phyloP scores from a whole-genome alignment of 805 yeast genomes.

The Metschnikowia continentalis region DNA sequence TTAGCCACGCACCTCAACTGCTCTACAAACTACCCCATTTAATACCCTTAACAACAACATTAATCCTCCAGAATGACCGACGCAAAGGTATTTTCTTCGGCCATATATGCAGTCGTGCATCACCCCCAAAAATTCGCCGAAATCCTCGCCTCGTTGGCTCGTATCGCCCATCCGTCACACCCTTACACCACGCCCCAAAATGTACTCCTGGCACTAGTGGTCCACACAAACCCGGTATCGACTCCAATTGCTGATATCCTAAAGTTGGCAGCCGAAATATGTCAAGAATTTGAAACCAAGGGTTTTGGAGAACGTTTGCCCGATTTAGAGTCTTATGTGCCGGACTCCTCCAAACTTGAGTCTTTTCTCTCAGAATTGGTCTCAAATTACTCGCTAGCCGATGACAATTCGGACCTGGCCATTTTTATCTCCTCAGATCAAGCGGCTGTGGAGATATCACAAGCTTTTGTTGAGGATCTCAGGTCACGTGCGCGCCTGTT shows the following conservation, averaged over 20 bases:
- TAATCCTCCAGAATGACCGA: not conserved
- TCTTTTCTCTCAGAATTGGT: not conserved
- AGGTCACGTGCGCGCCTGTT: not conserved
- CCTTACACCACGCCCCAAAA: slow-evolving; percentile 8
- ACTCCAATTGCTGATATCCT: not conserved
- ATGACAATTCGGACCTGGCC: not conserved
- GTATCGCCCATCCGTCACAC: slow-evolving; percentile 1
- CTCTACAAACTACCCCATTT: not conserved
- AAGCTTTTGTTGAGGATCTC: not conserved
- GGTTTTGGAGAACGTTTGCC: not conserved
- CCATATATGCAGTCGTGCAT: slow-evolving; percentile 3
- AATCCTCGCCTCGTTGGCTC: slow-evolving; percentile 5
- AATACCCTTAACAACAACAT: too few species aligned
- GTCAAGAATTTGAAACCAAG: not conserved
- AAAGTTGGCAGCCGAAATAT: not conserved
- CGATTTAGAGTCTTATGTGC: not conserved
- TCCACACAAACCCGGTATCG: slow-evolving; percentile 12
- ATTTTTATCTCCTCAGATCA: not conserved
- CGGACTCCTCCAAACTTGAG: not conserved
- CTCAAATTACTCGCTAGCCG: not conserved
- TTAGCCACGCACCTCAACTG: not conserved
- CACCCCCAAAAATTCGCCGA: slow-evolving; percentile 5
- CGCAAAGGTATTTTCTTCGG: slow-evolving; percentile 11
- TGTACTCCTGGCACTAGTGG: slow-evolving; percentile 9
- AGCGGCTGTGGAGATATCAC: not conserved